phyloP scores from a whole-genome alignment of 345 rosid species.

The Salix koriyanagi region DNA sequence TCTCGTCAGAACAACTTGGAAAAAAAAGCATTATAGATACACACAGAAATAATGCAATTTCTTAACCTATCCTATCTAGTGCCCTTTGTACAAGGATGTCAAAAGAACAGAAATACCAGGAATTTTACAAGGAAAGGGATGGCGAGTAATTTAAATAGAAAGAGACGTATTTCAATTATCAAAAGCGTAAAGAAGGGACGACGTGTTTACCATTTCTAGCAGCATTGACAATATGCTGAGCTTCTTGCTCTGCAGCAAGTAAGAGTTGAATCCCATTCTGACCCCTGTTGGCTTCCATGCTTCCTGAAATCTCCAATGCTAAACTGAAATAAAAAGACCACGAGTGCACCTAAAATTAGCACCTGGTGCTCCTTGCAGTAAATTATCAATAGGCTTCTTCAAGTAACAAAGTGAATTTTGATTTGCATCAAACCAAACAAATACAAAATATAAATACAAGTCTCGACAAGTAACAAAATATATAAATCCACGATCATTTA shows the following conservation, averaged over 20 bases:
- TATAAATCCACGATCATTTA: neutral
- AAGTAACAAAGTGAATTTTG: neutral
- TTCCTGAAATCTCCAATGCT: constrained; percentile 12
- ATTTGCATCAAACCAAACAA: neutral
- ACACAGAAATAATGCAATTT: neutral
- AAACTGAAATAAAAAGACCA: neutral
- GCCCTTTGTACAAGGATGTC: neutral
- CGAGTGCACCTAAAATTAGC: neutral
- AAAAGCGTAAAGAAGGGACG: neutral
- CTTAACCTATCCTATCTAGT: neutral
- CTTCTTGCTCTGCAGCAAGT: constrained; percentile 90
- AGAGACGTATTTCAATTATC: neutral
- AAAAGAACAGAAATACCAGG: neutral
- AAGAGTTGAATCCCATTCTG: constrained; percentile 84
- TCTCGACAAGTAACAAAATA: neutral
- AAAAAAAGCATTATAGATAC: neutral
- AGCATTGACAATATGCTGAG: constrained; percentile 78
- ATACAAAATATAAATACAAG: neutral
- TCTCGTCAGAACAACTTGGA: no score
- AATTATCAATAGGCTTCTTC: neutral
- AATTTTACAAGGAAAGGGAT: neutral
- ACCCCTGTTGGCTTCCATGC: constrained; percentile 64
- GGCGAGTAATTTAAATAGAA: neutral
- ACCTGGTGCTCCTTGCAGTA: neutral
- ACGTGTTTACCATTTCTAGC: constrained; percentile 49